These are phyloP conservation scores for Exserohilum turcica DNA, from an alignment of 2,329 filamentous ascomycete species.

Conservation along the genomic window DNA sequence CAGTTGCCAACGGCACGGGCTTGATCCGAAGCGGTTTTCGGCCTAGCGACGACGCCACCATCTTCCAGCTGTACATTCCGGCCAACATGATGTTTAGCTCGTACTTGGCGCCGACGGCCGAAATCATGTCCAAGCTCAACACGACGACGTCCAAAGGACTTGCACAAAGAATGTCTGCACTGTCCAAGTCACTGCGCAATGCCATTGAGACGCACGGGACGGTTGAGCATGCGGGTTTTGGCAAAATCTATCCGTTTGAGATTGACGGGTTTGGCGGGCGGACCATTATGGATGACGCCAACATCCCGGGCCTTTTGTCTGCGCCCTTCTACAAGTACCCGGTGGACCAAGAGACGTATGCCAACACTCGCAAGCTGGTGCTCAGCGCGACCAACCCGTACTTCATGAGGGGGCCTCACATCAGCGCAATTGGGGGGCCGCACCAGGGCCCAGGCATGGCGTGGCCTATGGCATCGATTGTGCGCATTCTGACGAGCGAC, in stretches of 20 bases:
- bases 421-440: constrained; percentile 56
- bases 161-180: constrained; percentile 60
- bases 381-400: constrained; percentile 56
- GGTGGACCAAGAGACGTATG: constrained; percentile 50
- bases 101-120: constrained; percentile 61
- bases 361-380: constrained; percentile 53
- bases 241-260: constrained; percentile 56
- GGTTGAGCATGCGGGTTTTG: constrained; percentile 43
- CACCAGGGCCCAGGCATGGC: constrained; percentile 54
- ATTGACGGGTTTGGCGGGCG: constrained; percentile 53
- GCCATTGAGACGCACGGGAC: constrained; percentile 55
- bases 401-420: constrained; percentile 56
- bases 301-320: constrained; percentile 69
- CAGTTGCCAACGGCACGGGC: constrained; percentile 55
- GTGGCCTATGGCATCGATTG: constrained; percentile 60
- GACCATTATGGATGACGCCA: constrained; percentile 74
- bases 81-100: constrained; percentile 73
- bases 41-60: constrained; percentile 57
- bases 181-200: constrained; percentile 55
- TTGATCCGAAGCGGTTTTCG: constrained; percentile 57
- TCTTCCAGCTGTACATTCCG: constrained; percentile 57
- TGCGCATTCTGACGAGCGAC: constrained; percentile 56
- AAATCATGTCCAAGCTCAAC: constrained; percentile 59
- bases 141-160: constrained; percentile 54
- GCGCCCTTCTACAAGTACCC: constrained; percentile 68